Percentiles rank a stretch among this genome's conserved stretches.
Conservation (phyloP, 2,329 filamentous ascomycete species). For the Tricladium varicosporioides region DNA sequence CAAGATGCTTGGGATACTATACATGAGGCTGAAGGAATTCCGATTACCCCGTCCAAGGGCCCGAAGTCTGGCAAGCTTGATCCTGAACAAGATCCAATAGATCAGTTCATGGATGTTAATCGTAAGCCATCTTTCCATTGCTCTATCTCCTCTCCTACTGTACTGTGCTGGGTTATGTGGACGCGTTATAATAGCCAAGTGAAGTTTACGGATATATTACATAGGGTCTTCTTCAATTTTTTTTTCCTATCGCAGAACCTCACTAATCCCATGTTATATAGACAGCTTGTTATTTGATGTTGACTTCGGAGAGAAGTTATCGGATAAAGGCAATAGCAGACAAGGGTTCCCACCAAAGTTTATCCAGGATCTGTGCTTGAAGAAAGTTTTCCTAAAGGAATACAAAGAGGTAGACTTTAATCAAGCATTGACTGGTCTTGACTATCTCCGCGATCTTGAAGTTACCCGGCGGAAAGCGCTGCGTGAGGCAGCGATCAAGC, state of each 20-base stretch:
- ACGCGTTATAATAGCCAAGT: background rate
- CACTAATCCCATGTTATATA: background rate
- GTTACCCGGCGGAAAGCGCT: constrained; percentile 19
- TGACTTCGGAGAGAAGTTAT: constrained; percentile 2
- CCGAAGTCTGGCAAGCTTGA: background rate
- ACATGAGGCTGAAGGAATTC: background rate
- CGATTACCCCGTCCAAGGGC: background rate
- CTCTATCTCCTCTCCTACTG: background rate
- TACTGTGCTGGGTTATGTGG: too few species aligned
- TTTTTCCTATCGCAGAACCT: too few species aligned
- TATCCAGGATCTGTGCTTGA: constrained; percentile 19
- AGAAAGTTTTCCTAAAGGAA: constrained; percentile 19
- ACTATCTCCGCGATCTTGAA: constrained; percentile 31
- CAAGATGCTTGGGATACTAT: background rate
- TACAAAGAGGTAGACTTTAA: constrained; percentile 23
- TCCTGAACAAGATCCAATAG: constrained; percentile 8
- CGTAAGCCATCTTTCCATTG: background rate
- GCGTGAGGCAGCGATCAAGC: constrained; percentile 20
- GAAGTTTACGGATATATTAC: background rate
- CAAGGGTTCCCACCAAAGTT: constrained; percentile 20
- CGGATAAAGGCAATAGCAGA: background rate
- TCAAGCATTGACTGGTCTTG: constrained; percentile 24
- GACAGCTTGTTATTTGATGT: constrained; percentile 20
- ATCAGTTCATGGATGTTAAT: constrained; percentile 18
- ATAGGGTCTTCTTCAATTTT: background rate